Percentiles rank a stretch among this genome's conserved stretches.
These are phyloP conservation scores for Neoboletus subvelutipes DNA, from an alignment of 768 basidiomycete species.

Conservation along the genomic window DNA sequence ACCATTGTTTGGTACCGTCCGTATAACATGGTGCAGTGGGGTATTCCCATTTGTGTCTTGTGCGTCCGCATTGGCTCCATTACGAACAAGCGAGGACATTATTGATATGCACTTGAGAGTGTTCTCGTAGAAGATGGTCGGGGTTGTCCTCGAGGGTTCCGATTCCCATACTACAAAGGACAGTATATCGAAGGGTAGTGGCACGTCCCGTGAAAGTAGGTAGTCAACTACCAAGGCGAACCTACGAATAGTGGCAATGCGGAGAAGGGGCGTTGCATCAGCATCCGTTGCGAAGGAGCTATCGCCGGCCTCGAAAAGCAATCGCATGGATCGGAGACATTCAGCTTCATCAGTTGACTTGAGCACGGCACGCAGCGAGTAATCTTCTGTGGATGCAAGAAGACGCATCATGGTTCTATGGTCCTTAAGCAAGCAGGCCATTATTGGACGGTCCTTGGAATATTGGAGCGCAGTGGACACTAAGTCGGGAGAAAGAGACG, in stretches of 20 bases:
- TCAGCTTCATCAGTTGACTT: not conserved
- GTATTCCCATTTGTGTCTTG: not conserved
- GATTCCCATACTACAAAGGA: not conserved
- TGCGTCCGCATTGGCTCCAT: not conserved
- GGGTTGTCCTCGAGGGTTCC: no score
- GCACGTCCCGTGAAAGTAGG: not conserved
- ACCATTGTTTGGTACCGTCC: fast-evolving
- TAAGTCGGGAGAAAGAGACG: no score
- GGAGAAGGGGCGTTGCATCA: not conserved
- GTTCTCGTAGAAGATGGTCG: no score
- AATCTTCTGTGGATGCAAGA: no score
- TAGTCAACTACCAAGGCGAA: not conserved
- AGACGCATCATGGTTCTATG: no score
- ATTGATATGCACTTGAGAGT: not conserved
- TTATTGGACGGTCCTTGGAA: no score
- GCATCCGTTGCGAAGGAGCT: not conserved
- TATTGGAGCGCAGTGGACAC: no score
- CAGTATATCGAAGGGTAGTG: not conserved
- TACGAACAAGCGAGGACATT: not conserved
- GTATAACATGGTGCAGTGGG: not conserved
- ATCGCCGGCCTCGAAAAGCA: not conserved
- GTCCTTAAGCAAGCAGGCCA: no score
- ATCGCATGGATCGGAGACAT: not conserved
- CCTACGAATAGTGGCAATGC: not conserved
- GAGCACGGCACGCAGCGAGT: not conserved